Conservation (phyloP, 257 asterid genomes). For the Rauvolfia tetraphylla region DNA sequence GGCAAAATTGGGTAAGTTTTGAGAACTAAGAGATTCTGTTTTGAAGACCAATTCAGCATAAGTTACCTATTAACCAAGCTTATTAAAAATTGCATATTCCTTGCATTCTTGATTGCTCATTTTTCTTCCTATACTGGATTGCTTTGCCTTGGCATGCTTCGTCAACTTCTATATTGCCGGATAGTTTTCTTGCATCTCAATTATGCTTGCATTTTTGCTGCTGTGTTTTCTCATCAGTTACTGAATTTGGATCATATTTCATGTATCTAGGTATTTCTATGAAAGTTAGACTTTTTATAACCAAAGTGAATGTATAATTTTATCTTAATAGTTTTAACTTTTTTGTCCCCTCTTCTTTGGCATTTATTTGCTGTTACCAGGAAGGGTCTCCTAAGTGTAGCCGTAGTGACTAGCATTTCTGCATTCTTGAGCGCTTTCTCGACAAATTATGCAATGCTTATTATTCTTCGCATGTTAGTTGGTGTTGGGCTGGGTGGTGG, state of each 20-base stretch:
- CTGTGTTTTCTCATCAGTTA: background rate
- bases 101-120: background rate
- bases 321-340: background rate
- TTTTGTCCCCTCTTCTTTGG: too few relatives aligned
- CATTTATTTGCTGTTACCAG: constrained; percentile 37
- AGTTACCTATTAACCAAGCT: background rate
- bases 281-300: background rate
- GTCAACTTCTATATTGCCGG: background rate
- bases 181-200: background rate
- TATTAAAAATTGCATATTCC: background rate
- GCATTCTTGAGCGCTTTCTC: constrained; percentile 60
- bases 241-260: background rate
- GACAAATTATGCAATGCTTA: constrained; percentile 50
- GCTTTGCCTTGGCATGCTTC: background rate
- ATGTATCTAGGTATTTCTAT: background rate
- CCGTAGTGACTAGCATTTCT: constrained; percentile 50
- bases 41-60: background rate
- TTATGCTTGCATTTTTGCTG: background rate
- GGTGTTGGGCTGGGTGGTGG: constrained; percentile 88
- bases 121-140: background rate
- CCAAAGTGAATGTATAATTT: background rate
- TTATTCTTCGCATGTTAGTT: constrained; percentile 53
- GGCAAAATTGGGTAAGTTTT: background rate
- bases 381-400: constrained; percentile 65
- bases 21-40: background rate